phyloP scores from a whole-genome alignment of 208 protist species.

The Sergeia podlipaevii region DNA sequence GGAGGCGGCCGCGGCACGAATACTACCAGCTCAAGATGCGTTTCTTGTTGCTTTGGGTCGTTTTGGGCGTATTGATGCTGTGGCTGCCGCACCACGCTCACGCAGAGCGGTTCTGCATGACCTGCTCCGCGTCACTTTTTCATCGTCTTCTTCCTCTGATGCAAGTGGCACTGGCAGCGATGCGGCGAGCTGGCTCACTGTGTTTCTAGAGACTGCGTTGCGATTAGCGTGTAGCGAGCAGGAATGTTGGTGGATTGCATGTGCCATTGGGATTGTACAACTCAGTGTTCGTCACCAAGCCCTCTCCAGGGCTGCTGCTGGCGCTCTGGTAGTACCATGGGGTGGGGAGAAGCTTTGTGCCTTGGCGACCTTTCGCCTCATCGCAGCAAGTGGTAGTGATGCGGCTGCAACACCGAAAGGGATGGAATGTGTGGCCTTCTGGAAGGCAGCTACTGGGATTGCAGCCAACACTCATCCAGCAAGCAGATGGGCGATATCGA shows the following conservation, averaged over 20 bases:
- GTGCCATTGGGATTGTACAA: not conserved
- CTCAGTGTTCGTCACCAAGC: not conserved
- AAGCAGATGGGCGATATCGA: too few species aligned
- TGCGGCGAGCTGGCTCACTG: not conserved
- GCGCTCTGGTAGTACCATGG: not conserved
- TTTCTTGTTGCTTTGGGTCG: not conserved
- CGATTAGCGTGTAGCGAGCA: not conserved
- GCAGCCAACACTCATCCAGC: too few species aligned
- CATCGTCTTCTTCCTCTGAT: not conserved
- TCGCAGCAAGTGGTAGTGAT: not conserved
- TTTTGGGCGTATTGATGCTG: too few species aligned
- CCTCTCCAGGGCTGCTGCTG: not conserved
- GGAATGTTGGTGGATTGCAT: not conserved
- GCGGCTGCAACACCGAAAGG: not conserved
- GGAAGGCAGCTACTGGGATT: too few species aligned
- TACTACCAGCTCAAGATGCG: not conserved
- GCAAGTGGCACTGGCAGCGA: not conserved
- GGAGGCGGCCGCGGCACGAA: not conserved
- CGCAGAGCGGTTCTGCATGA: not conserved
- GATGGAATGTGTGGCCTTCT: not conserved
- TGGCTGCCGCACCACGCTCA: not conserved
- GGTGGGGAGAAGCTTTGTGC: not conserved
- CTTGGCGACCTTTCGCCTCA: not conserved
- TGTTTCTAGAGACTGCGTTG: not conserved
- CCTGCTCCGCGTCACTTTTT: not conserved